Evolutionary conservation across 75 land plant species (phyloP).

Genomic region (Pseudotsuga menziesii): DNA sequence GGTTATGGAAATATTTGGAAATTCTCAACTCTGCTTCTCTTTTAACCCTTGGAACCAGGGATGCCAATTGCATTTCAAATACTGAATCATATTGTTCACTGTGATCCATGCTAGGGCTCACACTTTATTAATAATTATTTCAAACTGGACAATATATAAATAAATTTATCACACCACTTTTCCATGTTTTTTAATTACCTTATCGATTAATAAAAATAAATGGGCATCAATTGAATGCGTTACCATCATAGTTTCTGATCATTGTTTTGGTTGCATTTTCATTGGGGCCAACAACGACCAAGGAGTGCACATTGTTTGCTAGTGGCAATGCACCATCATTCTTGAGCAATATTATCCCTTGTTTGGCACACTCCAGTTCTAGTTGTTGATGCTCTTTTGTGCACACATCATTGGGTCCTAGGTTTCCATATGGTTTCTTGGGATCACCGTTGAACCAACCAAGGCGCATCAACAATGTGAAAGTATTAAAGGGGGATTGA

Average conservation of each 20-base stretch:
- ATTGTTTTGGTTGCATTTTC: constrained; percentile 69
- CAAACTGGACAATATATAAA: no score
- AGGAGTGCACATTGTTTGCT: constrained; percentile 13
- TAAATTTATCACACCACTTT: no score
- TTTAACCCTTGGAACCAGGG: no score
- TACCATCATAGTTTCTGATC: constrained; percentile 88
- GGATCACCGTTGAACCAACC: constrained; percentile 94
- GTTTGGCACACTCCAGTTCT: constrained; percentile 32
- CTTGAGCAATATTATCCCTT: constrained; percentile 34
- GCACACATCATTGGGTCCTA: constrained; percentile 81
- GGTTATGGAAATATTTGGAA: no score
- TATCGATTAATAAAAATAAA: not conserved
- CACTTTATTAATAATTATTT: no score
- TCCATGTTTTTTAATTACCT: not conserved
- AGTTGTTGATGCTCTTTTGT: constrained; percentile 50
- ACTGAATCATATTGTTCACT: no score
- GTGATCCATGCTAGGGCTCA: no score
- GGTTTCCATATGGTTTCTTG: constrained; percentile 43
- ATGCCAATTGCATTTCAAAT: no score
- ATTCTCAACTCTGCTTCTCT: no score
- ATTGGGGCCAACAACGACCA: constrained; percentile 91
- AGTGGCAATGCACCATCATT: constrained; percentile 1
- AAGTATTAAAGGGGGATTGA: constrained; percentile 51
- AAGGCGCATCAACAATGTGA: constrained; percentile 71
- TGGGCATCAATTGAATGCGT: no score